A percentile compares a stretch with the other conserved stretches of the same genome.
Evolutionary conservation across 208 protist species (phyloP).

Genomic region (Polymyxa betae): DNA sequence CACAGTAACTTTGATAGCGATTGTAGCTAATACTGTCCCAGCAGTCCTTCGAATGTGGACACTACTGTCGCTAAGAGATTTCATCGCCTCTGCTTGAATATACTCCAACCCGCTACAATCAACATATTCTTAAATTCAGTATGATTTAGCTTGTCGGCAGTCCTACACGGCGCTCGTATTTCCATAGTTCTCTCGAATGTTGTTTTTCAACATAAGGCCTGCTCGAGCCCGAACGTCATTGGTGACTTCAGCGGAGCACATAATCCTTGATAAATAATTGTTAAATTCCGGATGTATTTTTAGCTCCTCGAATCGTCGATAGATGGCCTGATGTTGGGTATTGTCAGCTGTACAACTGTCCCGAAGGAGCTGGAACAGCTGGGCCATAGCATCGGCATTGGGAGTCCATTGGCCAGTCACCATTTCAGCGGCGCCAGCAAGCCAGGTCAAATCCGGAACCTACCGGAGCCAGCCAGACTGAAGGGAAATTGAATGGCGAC

Average conservation of each 20-base stretch:
- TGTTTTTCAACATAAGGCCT: constrained; percentile 50
- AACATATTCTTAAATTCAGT: background rate
- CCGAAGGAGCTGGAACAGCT: constrained; percentile 17
- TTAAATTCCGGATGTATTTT: constrained; percentile 9
- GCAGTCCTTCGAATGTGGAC: constrained; percentile 57
- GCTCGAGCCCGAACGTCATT: background rate
- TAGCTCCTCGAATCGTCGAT: background rate
- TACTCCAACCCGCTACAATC: background rate
- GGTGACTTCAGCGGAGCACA: background rate
- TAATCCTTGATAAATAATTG: constrained; percentile 1
- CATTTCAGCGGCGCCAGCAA: background rate
- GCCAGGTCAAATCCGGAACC: background rate
- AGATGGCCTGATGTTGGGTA: background rate
- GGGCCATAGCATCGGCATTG: background rate
- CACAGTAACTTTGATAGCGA: background rate
- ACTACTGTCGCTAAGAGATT: constrained; percentile 53
- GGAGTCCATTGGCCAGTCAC: background rate
- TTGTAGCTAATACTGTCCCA: constrained; percentile 59
- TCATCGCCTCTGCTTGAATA: constrained; percentile 64
- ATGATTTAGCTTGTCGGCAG: no score
- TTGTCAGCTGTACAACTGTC: constrained; percentile 29
- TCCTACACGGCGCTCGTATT: background rate
- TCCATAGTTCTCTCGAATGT: constrained; percentile 35
- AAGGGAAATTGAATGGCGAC: no score
- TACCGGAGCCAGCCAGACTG: no score